phyloP scores from a whole-genome alignment of 164 flowering plant genomes.

The Magnolia officinalis region DNA sequence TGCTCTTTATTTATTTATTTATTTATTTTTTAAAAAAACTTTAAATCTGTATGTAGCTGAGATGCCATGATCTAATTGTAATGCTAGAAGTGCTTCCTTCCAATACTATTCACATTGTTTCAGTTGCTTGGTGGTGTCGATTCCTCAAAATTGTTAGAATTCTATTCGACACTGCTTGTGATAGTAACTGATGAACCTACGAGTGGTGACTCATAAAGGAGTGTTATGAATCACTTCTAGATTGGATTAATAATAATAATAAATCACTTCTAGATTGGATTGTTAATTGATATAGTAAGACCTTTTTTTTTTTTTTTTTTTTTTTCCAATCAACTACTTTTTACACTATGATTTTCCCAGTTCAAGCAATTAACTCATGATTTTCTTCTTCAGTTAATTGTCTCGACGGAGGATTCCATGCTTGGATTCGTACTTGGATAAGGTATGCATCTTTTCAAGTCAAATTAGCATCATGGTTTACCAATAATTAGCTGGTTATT shows the following conservation, averaged over 20 bases:
- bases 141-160: too few relatives aligned
- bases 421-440: constrained; percentile 92
- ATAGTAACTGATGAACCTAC: neutral
- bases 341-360: neutral
- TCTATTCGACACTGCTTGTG: neutral
- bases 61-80: neutral
- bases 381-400: constrained; percentile 62
- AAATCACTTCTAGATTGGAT: too few relatives aligned
- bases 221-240: neutral
- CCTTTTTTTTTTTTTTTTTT: too few relatives aligned
- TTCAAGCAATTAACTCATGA: neutral
- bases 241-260: neutral
- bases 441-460: constrained; percentile 39
- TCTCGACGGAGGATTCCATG: constrained; percentile 93
- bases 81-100: neutral
- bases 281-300: too few relatives aligned
- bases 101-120: neutral
- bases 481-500: too few relatives aligned
- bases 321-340: neutral
- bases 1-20: too few relatives aligned
- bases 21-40: too few relatives aligned
- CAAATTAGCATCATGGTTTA: too few relatives aligned
- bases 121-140: neutral
- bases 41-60: neutral
- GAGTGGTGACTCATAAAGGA: neutral